These are phyloP conservation scores for Senna tora DNA, from an alignment of 306 rosid species.

Conservation along the genomic window DNA sequence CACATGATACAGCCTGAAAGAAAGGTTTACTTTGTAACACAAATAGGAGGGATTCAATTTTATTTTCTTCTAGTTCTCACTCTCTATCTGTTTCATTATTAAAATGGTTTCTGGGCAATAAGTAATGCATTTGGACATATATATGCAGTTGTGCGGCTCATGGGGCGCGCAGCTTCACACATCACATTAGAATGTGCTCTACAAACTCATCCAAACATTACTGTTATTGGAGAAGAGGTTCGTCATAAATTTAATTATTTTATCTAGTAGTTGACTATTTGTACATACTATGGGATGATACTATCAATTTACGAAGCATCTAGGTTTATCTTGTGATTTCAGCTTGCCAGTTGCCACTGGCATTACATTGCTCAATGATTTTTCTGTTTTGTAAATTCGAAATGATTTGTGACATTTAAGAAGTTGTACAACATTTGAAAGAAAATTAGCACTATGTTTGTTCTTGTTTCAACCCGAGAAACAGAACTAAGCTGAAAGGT, in stretches of 20 bases:
- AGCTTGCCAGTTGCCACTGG: slow-evolving; percentile 3
- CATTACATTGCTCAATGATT: neutral
- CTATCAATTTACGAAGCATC: slow-evolving; percentile 24
- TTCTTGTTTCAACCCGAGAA: slow-evolving; percentile 11
- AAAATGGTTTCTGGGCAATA: neutral
- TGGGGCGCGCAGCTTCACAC: slow-evolving; percentile 99
- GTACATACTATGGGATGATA: neutral
- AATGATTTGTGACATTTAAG: neutral
- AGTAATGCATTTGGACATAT: slow-evolving; percentile 15
- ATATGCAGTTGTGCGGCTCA: slow-evolving; percentile 94
- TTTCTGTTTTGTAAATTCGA: slow-evolving; percentile 18
- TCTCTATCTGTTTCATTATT: neutral
- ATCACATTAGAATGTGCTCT: slow-evolving; percentile 97
- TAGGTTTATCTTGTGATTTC: slow-evolving; percentile 15
- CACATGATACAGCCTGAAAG: slow-evolving; percentile 2
- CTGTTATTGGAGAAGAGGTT: slow-evolving; percentile 99
- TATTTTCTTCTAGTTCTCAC: neutral
- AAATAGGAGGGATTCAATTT: neutral
- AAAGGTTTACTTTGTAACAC: neutral
- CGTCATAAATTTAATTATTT: slow-evolving; percentile 24
- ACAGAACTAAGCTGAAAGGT: slow-evolving; percentile 14
- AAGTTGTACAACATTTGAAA: neutral
- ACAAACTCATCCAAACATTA: slow-evolving; percentile 96
- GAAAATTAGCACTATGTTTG: slow-evolving; percentile 11
- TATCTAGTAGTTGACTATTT: neutral